A percentile compares a stretch with the other conserved stretches of the same genome.
Conservation (phyloP, 2,329 filamentous ascomycete genomes). For the Nothophoma quercina region DNA sequence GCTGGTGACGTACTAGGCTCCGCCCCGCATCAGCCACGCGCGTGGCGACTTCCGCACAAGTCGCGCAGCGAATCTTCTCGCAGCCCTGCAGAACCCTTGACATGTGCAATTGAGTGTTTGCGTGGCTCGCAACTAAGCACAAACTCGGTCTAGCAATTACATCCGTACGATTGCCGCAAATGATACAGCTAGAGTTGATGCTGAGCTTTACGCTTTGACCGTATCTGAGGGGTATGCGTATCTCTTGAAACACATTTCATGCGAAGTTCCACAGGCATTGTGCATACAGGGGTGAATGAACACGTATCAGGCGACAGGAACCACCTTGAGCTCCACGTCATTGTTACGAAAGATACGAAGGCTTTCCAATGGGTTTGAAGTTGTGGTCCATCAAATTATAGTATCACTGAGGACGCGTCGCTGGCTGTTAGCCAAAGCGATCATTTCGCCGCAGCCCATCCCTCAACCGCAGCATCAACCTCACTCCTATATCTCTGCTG, state of each 20-base stretch:
- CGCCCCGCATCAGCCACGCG: constrained; percentile 17
- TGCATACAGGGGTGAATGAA: constrained; percentile 3
- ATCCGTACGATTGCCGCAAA: no score
- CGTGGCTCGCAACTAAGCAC: no score
- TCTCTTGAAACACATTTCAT: background rate
- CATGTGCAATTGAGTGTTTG: constrained; percentile 16
- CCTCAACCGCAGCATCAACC: constrained; percentile 67
- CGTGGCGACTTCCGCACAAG: constrained; percentile 22
- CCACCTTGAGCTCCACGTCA: background rate
- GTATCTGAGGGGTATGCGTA: constrained; percentile 1
- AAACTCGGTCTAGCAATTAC: no score
- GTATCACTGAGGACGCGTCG: no score
- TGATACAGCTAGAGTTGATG: background rate
- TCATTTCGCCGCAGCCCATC: constrained; percentile 32
- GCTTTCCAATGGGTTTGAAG: no score
- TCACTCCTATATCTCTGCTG: constrained; percentile 83
- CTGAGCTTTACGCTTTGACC: background rate
- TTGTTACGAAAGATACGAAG: background rate
- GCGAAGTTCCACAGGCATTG: constrained; percentile 2
- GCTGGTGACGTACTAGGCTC: constrained; percentile 13
- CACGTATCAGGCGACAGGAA: constrained; percentile 1
- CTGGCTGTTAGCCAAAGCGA: no score
- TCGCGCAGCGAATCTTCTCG: constrained; percentile 31
- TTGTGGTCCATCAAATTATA: no score
- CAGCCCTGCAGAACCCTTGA: constrained; percentile 14